Evolutionary conservation across 108 stramenopile genomes (phyloP).

Genomic region (Fragilaria radians): DNA sequence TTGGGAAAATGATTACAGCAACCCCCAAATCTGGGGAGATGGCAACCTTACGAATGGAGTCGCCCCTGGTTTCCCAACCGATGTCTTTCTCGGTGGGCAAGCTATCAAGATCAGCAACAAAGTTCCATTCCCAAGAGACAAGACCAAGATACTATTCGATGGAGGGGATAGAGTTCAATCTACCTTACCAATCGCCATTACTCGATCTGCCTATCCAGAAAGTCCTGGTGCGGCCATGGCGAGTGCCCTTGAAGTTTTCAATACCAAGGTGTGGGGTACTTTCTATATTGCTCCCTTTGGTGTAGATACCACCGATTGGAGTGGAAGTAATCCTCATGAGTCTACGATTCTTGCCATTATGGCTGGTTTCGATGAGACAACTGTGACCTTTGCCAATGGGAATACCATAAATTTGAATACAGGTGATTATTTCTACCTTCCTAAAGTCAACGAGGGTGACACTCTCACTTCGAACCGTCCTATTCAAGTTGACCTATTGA

Average conservation of each 20-base stretch:
- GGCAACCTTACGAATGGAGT: constrained; percentile 14
- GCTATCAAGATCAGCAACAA: constrained; percentile 11
- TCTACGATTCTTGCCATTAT: neutral
- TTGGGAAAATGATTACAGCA: constrained; percentile 3
- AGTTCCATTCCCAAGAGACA: constrained; percentile 2
- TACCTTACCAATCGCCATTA: constrained; percentile 17
- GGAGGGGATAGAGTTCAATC: constrained; percentile 18
- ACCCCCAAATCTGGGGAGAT: constrained; percentile 20
- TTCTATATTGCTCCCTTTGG: constrained; percentile 16
- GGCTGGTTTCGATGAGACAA: neutral
- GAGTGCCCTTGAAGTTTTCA: constrained; percentile 15
- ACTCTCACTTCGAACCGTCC: neutral
- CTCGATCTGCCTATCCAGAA: constrained; percentile 14
- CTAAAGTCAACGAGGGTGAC: neutral
- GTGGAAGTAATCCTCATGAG: neutral
- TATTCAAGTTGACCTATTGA: constrained; percentile 18
- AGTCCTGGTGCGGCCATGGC: constrained; percentile 12
- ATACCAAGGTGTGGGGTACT: constrained; percentile 5
- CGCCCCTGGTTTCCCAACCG: constrained; percentile 6
- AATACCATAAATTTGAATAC: neutral
- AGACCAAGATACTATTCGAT: constrained; percentile 7
- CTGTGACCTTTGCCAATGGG: neutral
- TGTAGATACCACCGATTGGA: neutral
- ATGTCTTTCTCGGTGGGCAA: constrained; percentile 8
- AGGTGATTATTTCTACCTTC: neutral